A percentile compares a stretch with the other conserved stretches of the same genome.
phyloP scores from a whole-genome alignment of 2,329 filamentous ascomycete genomes.

The Colletotrichum higginsianum region DNA sequence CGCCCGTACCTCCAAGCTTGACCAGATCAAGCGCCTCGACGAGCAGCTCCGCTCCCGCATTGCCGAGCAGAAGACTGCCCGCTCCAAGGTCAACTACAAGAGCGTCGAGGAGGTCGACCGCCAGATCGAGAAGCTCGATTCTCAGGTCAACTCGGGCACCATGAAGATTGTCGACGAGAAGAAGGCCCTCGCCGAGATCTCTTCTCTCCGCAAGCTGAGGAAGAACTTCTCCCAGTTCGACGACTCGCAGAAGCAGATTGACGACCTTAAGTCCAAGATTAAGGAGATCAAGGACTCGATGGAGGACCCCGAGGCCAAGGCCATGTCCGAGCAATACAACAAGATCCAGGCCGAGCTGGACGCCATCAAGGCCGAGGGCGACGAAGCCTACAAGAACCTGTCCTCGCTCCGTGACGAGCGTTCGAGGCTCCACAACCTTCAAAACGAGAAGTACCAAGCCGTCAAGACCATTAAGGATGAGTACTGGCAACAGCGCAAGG shows the following conservation, averaged over 20 bases:
- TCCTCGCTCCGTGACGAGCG: conserved; percentile 89
- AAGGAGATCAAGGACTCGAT: conserved; percentile 89
- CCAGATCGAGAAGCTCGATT: conserved; percentile 85
- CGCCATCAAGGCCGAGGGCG: conserved; percentile 90
- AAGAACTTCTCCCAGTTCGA: conserved; percentile 93
- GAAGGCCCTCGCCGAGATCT: conserved; percentile 89
- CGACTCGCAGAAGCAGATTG: conserved; percentile 88
- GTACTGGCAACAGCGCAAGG: conserved; percentile 86
- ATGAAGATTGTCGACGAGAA: conserved; percentile 99
- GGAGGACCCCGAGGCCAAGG: conserved; percentile 92
- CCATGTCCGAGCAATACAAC: conserved; percentile 88
- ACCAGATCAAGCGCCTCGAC: conserved; percentile 94
- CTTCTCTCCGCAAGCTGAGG: conserved; percentile 86
- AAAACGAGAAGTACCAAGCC: conserved; percentile 87
- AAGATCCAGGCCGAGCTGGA: conserved; percentile 91
- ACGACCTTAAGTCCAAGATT: conserved; percentile 88
- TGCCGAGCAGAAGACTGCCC: conserved; percentile 87
- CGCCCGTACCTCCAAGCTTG: conserved; percentile 81
- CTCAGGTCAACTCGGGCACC: conserved; percentile 87
- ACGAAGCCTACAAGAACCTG: conserved; percentile 90
- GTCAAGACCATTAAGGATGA: conserved; percentile 92
- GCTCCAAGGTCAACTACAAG: conserved; percentile 87
- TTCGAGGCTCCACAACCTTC: conserved; percentile 84
- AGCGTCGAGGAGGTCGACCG: conserved; percentile 88
- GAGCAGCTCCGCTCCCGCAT: conserved; percentile 89